Evolutionary conservation across 495 filamentous ascomycete species (phyloP), one percentile per base, ranked within the genome.

Genomic region (Hyaloscypha finlandica): DNA sequence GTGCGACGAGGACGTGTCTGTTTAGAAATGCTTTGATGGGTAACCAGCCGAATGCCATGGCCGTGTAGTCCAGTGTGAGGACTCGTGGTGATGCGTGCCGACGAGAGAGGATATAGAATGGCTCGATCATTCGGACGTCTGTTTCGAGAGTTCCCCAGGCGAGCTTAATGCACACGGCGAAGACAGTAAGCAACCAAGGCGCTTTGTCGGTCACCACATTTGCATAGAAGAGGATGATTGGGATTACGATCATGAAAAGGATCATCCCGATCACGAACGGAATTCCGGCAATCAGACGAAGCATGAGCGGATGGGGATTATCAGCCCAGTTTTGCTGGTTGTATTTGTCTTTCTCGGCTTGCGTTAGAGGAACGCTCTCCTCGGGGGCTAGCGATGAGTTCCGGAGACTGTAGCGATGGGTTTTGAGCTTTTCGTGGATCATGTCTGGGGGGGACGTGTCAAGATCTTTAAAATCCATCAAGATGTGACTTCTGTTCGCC

Each of bases 401-500:
- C 61, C 88, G 86, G 8, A 92, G 76, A 20, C 86, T 81, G 72
- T 91, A 92, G 31, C 89, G 86, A 31, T 85, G 83, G 57, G 85
- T 73, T 56, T 84, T 85, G 20, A 92, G 81, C 66, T 80, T 82
- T 64, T 86, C 77, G 74, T 91, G 89, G 63, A 92, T 92, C 57
- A 84, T 79, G 48, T 84, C 74, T n/a, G 86, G 85, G 2, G 77
- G 81, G 8, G 87, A 88, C 0, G 84, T 83, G 73, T 92, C 90
- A 74, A 91, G 81, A 67, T 88, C 86, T 68, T 87, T 86, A 69
- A 92, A 92, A 71, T 92, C 90, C 75, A 84, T 87, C 65, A 92
- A 79, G 75, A 92, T 90, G 70, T 92, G 89, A 61, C 81, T 83
- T 64, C 83, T 84, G 29, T 86, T 89, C 2, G 90, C 88, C 88